These are phyloP conservation scores for Blastobotrys peoriensis DNA, from an alignment of 805 yeast genomes.

Conservation along the genomic window DNA sequence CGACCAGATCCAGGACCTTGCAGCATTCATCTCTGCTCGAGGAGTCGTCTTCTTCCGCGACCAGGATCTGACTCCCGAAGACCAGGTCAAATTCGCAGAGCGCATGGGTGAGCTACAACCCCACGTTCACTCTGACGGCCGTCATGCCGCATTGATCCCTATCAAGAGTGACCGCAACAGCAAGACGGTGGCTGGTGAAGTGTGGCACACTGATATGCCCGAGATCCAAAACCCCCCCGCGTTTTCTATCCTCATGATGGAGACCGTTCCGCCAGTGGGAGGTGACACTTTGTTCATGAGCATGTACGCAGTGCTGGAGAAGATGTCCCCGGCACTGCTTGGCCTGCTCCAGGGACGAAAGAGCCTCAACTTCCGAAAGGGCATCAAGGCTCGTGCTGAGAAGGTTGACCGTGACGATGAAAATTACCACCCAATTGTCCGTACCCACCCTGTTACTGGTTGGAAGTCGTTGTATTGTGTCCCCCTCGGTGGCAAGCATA, in stretches of 20 bases:
- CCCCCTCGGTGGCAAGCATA: too few species aligned
- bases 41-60: conserved; percentile 47
- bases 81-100: too few species aligned
- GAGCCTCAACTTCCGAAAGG: too few species aligned
- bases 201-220: conserved; percentile 51
- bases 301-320: conserved; percentile 48
- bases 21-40: conserved; percentile 42
- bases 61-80: conserved; percentile 37
- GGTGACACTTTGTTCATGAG: conserved; percentile 54
- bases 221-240: conserved; percentile 56
- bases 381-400: too few species aligned
- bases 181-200: conserved; percentile 28
- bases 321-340: conserved; percentile 44
- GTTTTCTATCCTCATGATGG: conserved; percentile 47
- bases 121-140: conserved; percentile 45
- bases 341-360: conserved; percentile 43
- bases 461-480: conserved; percentile 55
- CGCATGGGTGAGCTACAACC: too few species aligned
- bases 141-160: conserved; percentile 56
- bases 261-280: conserved; percentile 43
- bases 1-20: conserved; percentile 43
- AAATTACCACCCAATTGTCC: conserved; percentile 58
- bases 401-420: conserved; percentile 38
- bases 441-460: conserved; percentile 63
- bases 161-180: too few species aligned